Percentiles rank a stretch among this genome's conserved stretches.
Conservation (phyloP, 2,329 filamentous ascomycete species). For the Cladosporium sp. region DNA sequence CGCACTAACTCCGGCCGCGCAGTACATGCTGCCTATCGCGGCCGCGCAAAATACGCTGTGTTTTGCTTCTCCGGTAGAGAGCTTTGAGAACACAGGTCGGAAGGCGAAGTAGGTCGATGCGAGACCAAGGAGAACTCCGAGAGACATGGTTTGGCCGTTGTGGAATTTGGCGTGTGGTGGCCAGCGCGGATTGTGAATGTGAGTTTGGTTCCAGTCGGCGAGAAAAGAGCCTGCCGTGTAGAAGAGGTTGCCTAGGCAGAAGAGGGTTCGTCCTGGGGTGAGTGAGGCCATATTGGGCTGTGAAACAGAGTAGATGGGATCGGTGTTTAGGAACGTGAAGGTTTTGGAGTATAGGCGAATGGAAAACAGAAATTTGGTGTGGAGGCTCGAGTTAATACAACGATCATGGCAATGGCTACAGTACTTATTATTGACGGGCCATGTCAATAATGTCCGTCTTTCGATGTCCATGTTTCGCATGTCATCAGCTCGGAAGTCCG, state of each 20-base stretch:
- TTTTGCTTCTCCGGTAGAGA: constrained; percentile 16
- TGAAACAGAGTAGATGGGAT: not conserved
- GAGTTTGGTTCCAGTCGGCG: constrained; percentile 44
- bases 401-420: not conserved
- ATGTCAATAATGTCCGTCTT: not conserved
- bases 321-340: no score
- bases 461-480: not conserved
- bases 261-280: constrained; percentile 33
- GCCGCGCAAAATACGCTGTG: constrained; percentile 37
- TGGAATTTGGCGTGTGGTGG: constrained; percentile 54
- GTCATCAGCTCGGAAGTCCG: not conserved
- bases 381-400: not conserved
- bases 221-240: constrained; percentile 38
- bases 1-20: constrained; percentile 45
- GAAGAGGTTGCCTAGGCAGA: constrained; percentile 35
- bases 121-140: constrained; percentile 44
- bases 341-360: not conserved
- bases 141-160: constrained; percentile 55
- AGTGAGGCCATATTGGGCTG: constrained; percentile 13
- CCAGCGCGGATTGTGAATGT: constrained; percentile 52
- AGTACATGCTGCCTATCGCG: constrained; percentile 47
- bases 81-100: constrained; percentile 21
- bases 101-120: constrained; percentile 42
- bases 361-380: no score
- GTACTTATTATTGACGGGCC: not conserved